Percentiles rank a stretch among this genome's conserved stretches.
phyloP scores from a whole-genome alignment of 2,329 filamentous ascomycete genomes.

The Scorias spongiosa region DNA sequence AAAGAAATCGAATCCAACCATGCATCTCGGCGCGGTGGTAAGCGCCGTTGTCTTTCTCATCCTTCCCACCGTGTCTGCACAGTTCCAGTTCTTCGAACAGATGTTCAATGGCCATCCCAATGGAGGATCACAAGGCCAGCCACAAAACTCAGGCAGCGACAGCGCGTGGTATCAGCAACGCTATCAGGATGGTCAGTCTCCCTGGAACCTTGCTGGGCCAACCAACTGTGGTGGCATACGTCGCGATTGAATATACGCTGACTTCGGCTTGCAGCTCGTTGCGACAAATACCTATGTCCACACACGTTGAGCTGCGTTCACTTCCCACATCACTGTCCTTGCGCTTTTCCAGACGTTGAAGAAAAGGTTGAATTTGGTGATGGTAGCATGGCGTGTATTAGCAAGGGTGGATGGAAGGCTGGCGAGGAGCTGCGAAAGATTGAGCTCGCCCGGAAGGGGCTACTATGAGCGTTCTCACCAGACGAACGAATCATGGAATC shows the following conservation, averaged over 20 bases:
- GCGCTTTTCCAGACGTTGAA: slow-evolving; percentile 55
- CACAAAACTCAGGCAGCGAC: slow-evolving; percentile 74
- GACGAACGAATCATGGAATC: too few relatives aligned
- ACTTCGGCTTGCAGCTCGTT: slow-evolving; percentile 45
- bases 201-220: too few relatives aligned
- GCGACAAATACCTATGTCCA: slow-evolving; percentile 87
- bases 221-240: too few relatives aligned
- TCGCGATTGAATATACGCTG: too few relatives aligned
- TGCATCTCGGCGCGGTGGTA: background rate
- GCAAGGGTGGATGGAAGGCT: slow-evolving; percentile 57
- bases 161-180: slow-evolving; percentile 60
- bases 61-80: slow-evolving; percentile 46
- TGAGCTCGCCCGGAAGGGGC: slow-evolving; percentile 63
- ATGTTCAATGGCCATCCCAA: slow-evolving; percentile 59
- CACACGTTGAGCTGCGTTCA: slow-evolving; percentile 89
- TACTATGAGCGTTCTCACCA: slow-evolving; percentile 35
- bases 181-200: slow-evolving; percentile 47
- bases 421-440: slow-evolving; percentile 62
- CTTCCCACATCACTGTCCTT: slow-evolving; percentile 94
- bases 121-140: slow-evolving; percentile 43
- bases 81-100: slow-evolving; percentile 97
- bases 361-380: slow-evolving; percentile 56
- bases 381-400: slow-evolving; percentile 57
- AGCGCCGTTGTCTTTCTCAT: slow-evolving; percentile 39
- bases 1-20: too few relatives aligned